phyloP scores from a whole-genome alignment of 1,139 yeast species.

The Chernovozyma aurita region DNA sequence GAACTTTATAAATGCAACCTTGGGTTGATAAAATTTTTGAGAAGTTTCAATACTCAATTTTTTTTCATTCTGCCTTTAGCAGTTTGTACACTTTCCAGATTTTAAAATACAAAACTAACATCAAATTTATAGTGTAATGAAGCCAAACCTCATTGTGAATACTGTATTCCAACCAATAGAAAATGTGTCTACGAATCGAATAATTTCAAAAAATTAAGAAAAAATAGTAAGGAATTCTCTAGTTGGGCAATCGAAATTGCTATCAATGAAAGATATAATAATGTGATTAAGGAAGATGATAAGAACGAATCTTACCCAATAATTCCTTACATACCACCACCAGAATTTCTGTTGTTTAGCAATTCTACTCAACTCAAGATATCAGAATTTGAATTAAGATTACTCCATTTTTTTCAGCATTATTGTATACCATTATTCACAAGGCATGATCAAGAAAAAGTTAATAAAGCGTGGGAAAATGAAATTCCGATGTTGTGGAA shows the following conservation, averaged over 20 bases:
- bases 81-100: neutral
- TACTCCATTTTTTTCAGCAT: slow-evolving; percentile 25
- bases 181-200: slow-evolving; percentile 25
- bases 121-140: slow-evolving; percentile 26
- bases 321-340: slow-evolving; percentile 5
- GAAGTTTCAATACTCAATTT: too few species aligned
- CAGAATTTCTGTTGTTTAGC: slow-evolving; percentile 1
- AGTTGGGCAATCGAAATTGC: slow-evolving; percentile 6
- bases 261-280: neutral
- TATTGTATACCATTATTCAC: slow-evolving; percentile 23
- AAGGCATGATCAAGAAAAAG: slow-evolving; percentile 15
- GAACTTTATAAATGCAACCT: neutral
- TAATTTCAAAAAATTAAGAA: slow-evolving; percentile 1
- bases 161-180: slow-evolving; percentile 28
- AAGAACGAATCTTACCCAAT: too few species aligned
- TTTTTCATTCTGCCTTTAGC: too few species aligned
- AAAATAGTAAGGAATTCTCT: slow-evolving; percentile 1
- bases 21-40: too few species aligned
- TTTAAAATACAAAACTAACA: neutral
- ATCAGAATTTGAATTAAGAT: slow-evolving; percentile 25
- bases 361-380: slow-evolving; percentile 17
- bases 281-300: neutral
- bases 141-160: slow-evolving; percentile 32
- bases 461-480: slow-evolving; percentile 23
- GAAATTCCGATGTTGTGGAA: slow-evolving; percentile 23